A percentile compares a stretch with the other conserved stretches of the same genome.
Conservation (phyloP, 306 rosid genomes). For the Boehmeria nivea region DNA sequence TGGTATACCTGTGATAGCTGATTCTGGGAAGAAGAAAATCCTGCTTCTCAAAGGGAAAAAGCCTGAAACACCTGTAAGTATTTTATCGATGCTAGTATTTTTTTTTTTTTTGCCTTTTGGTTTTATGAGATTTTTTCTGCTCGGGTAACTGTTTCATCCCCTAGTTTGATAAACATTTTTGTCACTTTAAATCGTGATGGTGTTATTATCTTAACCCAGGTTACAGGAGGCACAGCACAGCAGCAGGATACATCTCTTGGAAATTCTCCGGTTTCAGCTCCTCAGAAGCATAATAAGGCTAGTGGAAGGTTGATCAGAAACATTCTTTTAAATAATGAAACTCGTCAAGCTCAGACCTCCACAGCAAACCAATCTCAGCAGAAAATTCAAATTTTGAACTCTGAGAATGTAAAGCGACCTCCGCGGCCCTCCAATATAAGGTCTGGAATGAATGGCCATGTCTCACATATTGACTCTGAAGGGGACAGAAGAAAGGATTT, state of each 20-base stretch:
- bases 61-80: constrained; percentile 59
- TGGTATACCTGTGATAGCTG: constrained; percentile 57
- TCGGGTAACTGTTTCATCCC: not conserved
- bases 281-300: constrained; percentile 60
- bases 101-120: not conserved
- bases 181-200: not conserved
- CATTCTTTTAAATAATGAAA: constrained; percentile 64
- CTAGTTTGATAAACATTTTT: not conserved
- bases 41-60: constrained; percentile 86
- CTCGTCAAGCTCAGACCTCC: constrained; percentile 53
- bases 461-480: constrained; percentile 44
- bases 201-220: constrained; percentile 25
- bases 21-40: constrained; percentile 72
- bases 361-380: constrained; percentile 43
- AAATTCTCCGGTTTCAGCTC: constrained; percentile 43
- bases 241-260: constrained; percentile 42
- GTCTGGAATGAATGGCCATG: constrained; percentile 43
- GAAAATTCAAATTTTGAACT: constrained; percentile 55
- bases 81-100: not conserved
- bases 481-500: constrained; percentile 52
- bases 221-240: constrained; percentile 36
- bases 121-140: not conserved
- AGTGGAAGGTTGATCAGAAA: constrained; percentile 73
- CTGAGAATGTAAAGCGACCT: constrained; percentile 58
- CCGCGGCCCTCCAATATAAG: constrained; percentile 41